Evolutionary conservation across 768 basidiomycete genomes (phyloP), one percentile per base, ranked within the genome.

Genomic region (Leccinellum rugosiceps): DNA sequence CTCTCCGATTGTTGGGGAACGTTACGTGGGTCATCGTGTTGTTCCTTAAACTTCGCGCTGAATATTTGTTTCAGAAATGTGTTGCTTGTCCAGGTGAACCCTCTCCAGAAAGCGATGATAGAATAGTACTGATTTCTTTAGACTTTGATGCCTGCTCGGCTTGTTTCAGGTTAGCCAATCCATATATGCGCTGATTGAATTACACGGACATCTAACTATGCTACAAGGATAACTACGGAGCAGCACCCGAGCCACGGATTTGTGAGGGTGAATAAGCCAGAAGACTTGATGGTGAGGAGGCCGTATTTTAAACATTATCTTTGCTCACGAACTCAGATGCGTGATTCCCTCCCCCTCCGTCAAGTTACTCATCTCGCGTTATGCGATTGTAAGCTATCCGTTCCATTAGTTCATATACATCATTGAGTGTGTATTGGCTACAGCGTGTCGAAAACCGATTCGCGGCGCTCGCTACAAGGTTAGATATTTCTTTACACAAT

Each of bases 201-300:
- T 46, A 19, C 19, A 32, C 57, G 14, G n/a, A 6, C 10, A n/a
- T 41, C n/a, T 57, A 23, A 31, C 35, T 11, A 8, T 51, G 28
- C 50, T 53, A 50, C 19, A 55, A 87, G 82, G 58, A 90, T 92
- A 52, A 85, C 83, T 1, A 57, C 69, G 19, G 84, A 87, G 63
- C 88, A 92, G 54, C 92, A 94, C 68, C 92, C 92, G 4, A 58
- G 65, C 21, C 92, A 94, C 65, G 74, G 83, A 2, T 94, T 94
- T 68, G 83, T 88, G 23, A 84, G 79, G 65, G 71, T 94, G 21
- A 65, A 64, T 38, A 79, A 77, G 11, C 72, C 77, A 3, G 74
- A 78, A 26, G 83, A 87, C 59, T 78, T 84, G 60, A 78, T 87
- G 64, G 87, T 87, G 63, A 65, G 81, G 69, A 31, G n/a, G 5